phyloP scores from a whole-genome alignment of 2,329 filamentous ascomycete genomes.

The Hypoxylon sp. region DNA sequence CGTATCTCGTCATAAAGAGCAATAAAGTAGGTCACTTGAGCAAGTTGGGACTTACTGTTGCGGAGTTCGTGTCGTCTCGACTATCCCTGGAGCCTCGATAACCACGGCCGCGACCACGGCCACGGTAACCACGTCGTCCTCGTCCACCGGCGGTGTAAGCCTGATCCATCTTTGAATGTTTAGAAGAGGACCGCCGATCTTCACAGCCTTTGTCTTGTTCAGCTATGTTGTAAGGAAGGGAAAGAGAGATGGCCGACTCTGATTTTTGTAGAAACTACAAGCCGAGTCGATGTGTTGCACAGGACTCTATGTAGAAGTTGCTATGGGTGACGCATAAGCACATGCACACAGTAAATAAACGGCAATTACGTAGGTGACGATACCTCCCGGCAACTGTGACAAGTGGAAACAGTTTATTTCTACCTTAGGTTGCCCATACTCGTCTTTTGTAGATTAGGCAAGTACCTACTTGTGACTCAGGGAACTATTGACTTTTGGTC shows the following conservation, averaged over 20 bases:
- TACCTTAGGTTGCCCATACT: too few species aligned
- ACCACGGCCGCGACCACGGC: constrained; percentile 1
- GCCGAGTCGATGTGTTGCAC: not conserved
- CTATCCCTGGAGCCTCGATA: not conserved
- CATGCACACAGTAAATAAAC: not conserved
- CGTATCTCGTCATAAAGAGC: not conserved
- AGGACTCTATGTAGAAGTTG: not conserved
- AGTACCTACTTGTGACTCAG: not conserved
- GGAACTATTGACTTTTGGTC: too few species aligned
- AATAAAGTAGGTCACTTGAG: not conserved
- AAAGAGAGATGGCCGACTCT: not conserved
- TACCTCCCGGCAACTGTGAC: not conserved
- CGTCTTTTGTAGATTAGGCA: too few species aligned
- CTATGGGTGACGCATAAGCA: not conserved
- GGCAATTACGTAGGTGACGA: not conserved
- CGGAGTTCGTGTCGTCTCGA: not conserved
- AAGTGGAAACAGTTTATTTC: too few species aligned
- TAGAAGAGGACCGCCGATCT: not conserved
- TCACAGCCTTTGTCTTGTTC: not conserved
- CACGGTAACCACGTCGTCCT: not conserved
- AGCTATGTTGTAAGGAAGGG: not conserved
- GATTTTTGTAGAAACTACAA: not conserved
- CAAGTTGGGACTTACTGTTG: not conserved
- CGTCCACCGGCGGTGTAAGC: not conserved
- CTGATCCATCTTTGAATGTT: not conserved